Percentiles rank a stretch among this genome's conserved stretches.
These are phyloP conservation scores for Trypanosoma melophagium DNA, from an alignment of 208 protist species.

Conservation along the genomic window DNA sequence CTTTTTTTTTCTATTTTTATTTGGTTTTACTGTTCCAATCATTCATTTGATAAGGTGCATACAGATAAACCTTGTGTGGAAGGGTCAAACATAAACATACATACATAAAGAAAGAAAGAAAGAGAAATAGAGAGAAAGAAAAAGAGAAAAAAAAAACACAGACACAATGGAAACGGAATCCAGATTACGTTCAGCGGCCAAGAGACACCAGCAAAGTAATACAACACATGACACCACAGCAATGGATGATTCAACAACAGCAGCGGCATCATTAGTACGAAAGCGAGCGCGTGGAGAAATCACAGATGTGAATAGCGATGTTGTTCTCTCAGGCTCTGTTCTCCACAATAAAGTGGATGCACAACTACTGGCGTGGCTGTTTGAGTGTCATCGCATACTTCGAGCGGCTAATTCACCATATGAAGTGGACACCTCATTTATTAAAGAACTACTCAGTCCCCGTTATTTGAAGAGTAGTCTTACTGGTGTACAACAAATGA, in stretches of 20 bases:
- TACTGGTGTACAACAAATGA: slow-evolving; percentile 56
- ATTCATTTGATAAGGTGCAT: too few relatives aligned
- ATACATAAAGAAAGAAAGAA: not conserved
- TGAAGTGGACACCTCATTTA: slow-evolving; percentile 31
- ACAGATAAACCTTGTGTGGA: not conserved
- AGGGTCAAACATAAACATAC: not conserved
- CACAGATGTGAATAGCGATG: not conserved
- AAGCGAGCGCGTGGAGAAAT: slow-evolving; percentile 20
- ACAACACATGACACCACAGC: not conserved
- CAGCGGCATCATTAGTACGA: not conserved
- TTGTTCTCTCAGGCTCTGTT: slow-evolving; percentile 8
- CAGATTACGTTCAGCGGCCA: not conserved
- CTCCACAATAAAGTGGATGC: slow-evolving; percentile 30
- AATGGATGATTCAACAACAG: too few relatives aligned
- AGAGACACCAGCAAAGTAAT: slow-evolving; percentile 2
- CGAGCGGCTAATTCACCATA: slow-evolving; percentile 23
- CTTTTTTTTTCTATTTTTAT: too few relatives aligned
- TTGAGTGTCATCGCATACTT: slow-evolving; percentile 34
- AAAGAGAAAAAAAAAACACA: not conserved
- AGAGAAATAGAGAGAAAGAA: not conserved
- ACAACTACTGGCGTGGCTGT: slow-evolving; percentile 35
- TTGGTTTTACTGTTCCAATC: too few relatives aligned
- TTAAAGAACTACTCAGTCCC: slow-evolving; percentile 47
- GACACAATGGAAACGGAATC: not conserved
- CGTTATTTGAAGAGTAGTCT: slow-evolving; percentile 48